phyloP scores from a whole-genome alignment of 208 protist genomes.

The Crithidia thermophila region DNA sequence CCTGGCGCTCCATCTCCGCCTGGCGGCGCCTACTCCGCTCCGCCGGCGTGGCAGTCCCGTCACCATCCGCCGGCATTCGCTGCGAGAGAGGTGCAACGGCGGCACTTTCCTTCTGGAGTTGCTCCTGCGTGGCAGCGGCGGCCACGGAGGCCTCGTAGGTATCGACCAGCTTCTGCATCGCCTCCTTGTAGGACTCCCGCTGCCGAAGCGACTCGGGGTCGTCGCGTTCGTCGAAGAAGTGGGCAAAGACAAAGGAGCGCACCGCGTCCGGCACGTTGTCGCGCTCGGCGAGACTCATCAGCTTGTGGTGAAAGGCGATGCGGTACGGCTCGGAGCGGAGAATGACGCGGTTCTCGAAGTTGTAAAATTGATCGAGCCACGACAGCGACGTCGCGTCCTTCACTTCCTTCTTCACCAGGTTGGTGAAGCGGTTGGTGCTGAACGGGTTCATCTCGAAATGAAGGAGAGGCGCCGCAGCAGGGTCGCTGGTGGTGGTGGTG shows the following conservation, averaged over 20 bases:
- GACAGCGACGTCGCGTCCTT: conserved; percentile 32
- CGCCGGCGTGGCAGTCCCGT: no score
- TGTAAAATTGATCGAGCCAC: conserved; percentile 34
- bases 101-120: no score
- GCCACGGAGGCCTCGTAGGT: conserved; percentile 12
- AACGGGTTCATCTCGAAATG: conserved; percentile 61
- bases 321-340: conserved; percentile 6
- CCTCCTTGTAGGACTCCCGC: conserved; percentile 7
- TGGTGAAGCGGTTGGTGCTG: conserved; percentile 54
- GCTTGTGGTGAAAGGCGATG: conserved; percentile 25
- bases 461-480: conserved; percentile 14
- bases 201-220: conserved; percentile 29
- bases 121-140: neutral
- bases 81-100: neutral
- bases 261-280: conserved; percentile 60
- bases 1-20: conserved; percentile 38
- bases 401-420: conserved; percentile 51
- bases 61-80: no score
- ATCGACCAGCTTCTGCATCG: conserved; percentile 7
- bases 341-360: conserved; percentile 29
- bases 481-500: neutral
- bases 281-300: conserved; percentile 40
- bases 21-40: conserved; percentile 32
- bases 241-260: conserved; percentile 60
- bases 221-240: conserved; percentile 61